Conservation (phyloP, 305 asterid species). For the Euphrasia arctica region DNA sequence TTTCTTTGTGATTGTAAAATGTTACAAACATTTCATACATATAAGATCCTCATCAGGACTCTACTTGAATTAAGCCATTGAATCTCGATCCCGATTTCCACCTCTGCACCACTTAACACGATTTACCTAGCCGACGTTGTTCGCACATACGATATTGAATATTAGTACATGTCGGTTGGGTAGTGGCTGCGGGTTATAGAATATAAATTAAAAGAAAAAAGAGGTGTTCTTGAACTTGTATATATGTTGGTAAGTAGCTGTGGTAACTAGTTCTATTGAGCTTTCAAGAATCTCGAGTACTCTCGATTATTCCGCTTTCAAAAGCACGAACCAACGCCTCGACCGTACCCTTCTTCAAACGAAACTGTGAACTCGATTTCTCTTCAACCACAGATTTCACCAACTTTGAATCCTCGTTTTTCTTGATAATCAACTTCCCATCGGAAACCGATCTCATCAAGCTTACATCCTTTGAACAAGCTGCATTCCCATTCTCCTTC, state of each 20-base stretch:
- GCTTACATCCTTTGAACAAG: constrained; percentile 8
- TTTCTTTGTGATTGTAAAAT: neutral
- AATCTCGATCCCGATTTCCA: neutral
- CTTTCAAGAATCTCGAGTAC: constrained; percentile 29
- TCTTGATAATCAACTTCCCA: constrained; percentile 9
- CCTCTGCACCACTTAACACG: neutral
- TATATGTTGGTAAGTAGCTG: neutral
- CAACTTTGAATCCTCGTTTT: constrained; percentile 18
- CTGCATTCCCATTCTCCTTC: constrained; percentile 16
- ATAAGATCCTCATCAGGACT: neutral
- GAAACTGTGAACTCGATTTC: constrained; percentile 30
- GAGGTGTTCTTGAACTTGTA: too few species aligned
- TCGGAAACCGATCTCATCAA: constrained; percentile 24
- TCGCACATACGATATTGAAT: neutral
- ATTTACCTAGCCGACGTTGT: neutral
- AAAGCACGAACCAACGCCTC: constrained; percentile 57
- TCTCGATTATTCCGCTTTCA: constrained; percentile 40
- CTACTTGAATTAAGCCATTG: neutral
- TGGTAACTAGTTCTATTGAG: constrained; percentile 7
- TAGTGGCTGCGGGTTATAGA: neutral
- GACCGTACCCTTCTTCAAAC: constrained; percentile 40
- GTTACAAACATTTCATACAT: neutral
- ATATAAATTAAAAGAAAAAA: too few species aligned
- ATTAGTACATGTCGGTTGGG: neutral
- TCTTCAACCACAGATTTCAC: constrained; percentile 37